A percentile compares a stretch with the other conserved stretches of the same genome.
These are phyloP conservation scores for Trichoderma citrinoviride DNA, from an alignment of 2,329 filamentous ascomycete species.

Conservation along the genomic window DNA sequence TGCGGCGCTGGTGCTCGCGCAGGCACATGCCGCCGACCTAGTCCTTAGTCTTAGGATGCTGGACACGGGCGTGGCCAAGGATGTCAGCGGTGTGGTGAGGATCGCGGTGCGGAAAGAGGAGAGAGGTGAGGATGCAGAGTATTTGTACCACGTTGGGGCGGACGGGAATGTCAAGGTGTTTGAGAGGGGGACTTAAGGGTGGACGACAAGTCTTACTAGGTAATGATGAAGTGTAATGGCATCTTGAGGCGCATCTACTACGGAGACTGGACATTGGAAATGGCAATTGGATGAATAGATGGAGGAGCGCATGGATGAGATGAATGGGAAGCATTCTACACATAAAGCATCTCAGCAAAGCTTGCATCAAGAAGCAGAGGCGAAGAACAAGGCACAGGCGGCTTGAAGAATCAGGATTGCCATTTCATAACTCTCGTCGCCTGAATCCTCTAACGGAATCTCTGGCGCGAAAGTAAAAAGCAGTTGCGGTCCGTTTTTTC, in stretches of 20 bases:
- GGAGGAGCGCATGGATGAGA: background rate
- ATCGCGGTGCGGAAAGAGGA: slow-evolving; percentile 58
- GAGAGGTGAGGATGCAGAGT: slow-evolving; percentile 63
- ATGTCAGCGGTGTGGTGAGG: slow-evolving; percentile 85
- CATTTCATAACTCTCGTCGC: slow-evolving; percentile 36
- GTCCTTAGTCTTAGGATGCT: slow-evolving; percentile 71
- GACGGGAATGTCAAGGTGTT: slow-evolving; percentile 83
- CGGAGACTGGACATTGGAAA: background rate
- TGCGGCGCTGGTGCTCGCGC: slow-evolving; percentile 65
- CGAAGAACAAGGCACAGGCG: background rate
- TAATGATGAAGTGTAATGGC: background rate
- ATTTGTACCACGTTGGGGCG: slow-evolving; percentile 74
- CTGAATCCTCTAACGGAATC: slow-evolving; percentile 35
- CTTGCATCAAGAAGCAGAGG: background rate
- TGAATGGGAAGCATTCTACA: background rate
- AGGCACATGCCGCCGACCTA: slow-evolving; percentile 72
- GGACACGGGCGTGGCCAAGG: slow-evolving; percentile 83
- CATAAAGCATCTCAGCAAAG: background rate
- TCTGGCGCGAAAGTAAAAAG: slow-evolving; percentile 30
- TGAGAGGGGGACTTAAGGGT: slow-evolving; percentile 60
- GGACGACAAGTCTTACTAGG: background rate
- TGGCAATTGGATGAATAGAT: background rate
- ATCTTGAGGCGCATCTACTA: background rate
- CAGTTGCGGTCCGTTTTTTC: slow-evolving; percentile 22
- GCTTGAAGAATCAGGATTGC: slow-evolving; percentile 36